Evolutionary conservation across 2,329 filamentous ascomycete genomes (phyloP), one percentile per base, ranked within the genome.

Genomic region (Bisporella sp.): DNA sequence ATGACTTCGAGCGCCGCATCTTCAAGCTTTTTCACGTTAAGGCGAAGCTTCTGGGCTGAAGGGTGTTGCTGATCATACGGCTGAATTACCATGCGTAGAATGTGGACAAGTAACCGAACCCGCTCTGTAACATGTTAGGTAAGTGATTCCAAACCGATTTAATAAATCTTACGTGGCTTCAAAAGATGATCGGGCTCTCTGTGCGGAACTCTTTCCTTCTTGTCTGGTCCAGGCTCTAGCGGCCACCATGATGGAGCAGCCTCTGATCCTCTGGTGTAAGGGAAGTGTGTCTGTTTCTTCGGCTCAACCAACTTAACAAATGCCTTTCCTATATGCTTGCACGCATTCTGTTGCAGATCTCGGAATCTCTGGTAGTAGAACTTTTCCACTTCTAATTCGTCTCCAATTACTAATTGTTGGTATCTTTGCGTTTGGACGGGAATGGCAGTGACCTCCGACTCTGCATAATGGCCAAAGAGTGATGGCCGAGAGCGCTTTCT

Each of bases 241-340:
- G 82, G 82, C 83, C 83, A 86, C 83, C 83, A 87, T 47, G 77
- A 76, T 0, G 82, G 81, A 1, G 77, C 77, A 57, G 79, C 81
- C 32, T 76, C 75, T 43, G 83, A 76, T 32, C 76, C 78, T n/a
- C 75, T 73, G 1, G 82, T 85, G 61, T 90, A 90, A 0, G 86
- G 85, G 58, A 86, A 81, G 13, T 79, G 84, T 0, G 83, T 84
- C 65, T 89, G 85, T 66, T 90, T 90, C 68, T 86, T 88, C 0
- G 86, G 86, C 59, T 87, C 84, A 2, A 89, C 79, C 1, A 80
- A 74, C 62, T 88, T 88, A 52, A 90, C 82, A 79, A 85, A 89
- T 8, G 79, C 82, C 64, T 89, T 90, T 33, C 81, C 81, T 47
- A 89, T 82, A 30, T 82, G 70, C 66, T 89, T 89, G 68, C 83